Conservation (phyloP, 495 filamentous ascomycete genomes). For the Achaetomiella virescens region DNA sequence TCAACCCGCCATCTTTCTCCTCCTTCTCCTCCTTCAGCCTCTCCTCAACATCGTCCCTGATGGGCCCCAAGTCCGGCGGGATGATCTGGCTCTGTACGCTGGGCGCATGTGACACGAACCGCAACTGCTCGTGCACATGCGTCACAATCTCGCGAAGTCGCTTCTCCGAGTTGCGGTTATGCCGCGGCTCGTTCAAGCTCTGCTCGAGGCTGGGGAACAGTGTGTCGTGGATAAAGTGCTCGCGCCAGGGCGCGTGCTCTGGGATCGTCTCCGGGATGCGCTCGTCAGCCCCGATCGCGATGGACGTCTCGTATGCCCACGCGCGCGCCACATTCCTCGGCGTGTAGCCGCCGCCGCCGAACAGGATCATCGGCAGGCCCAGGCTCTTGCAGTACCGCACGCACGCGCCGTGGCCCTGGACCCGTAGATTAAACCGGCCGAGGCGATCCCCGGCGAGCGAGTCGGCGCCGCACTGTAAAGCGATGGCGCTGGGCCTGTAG, state of each 20-base stretch:
- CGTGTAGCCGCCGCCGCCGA: slow-evolving; percentile 97
- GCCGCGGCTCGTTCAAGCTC: slow-evolving; percentile 49
- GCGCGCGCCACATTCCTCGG: slow-evolving; percentile 91
- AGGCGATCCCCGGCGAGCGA: slow-evolving; percentile 89
- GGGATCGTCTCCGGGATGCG: slow-evolving; percentile 68
- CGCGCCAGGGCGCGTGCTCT: slow-evolving; percentile 63
- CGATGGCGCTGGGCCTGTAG: slow-evolving; percentile 81
- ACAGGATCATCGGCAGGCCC: slow-evolving; percentile 72
- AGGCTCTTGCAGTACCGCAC: slow-evolving; percentile 79
- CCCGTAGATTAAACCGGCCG: slow-evolving; percentile 94
- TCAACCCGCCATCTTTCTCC: slow-evolving; percentile 48
- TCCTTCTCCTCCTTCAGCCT: slow-evolving; percentile 66
- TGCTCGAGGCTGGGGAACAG: slow-evolving; percentile 72
- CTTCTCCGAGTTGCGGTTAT: slow-evolving; percentile 72
- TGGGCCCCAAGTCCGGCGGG: slow-evolving; percentile 65
- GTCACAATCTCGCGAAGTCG: slow-evolving; percentile 69
- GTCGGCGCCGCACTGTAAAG: slow-evolving; percentile 94
- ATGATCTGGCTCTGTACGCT: slow-evolving; percentile 81
- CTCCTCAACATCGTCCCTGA: slow-evolving; percentile 74
- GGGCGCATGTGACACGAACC: slow-evolving; percentile 77
- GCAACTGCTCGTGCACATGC: slow-evolving; percentile 75
- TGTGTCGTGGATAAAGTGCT: slow-evolving; percentile 77
- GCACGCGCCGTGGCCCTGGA: slow-evolving; percentile 86
- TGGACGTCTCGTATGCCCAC: slow-evolving; percentile 92
- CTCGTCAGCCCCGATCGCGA: slow-evolving; percentile 71